Evolutionary conservation across 305 asterid genomes (phyloP), one percentile per base, ranked within the genome.

Genomic region (Euphrasia arctica): DNA sequence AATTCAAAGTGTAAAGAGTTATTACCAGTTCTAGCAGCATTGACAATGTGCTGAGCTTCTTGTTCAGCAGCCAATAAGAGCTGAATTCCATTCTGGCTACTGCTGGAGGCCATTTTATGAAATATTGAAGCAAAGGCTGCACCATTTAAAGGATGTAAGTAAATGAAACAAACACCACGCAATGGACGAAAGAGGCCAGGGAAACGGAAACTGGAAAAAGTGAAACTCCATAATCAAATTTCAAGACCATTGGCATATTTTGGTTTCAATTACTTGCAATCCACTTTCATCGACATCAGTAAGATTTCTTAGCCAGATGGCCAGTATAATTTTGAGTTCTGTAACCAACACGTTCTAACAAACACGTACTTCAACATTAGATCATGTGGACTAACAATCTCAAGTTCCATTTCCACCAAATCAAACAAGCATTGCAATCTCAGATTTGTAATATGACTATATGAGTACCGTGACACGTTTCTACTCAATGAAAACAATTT

Each of bases 41-140:
- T 79, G 71, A 85, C 90, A 58, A 85, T 81, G 64, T 77, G 86
- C 77, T 84, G 89, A 67, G 96, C 95, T 70, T 85, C 95, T 70
- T 85, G 88, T 65, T 90, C 97, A 52, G 88, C 96, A 64, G 81
- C 82, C 70, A 83, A 55, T 65, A 90, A 74, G 65, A 71, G 81
- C 62, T 85, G 90, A 72, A 90, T 73, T 58, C 86, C 86, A 67
- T 80, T 85, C 80, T 80, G 88, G 77, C 88, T 81, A 49, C 76
- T 79, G 77, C 68, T 73, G 75, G 88, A 55, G 64, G 85, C 88
- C 91, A 84, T 86, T 34, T 48, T 54, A 51, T 27, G 28, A 50
- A 18, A 54, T 3, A 27, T 2, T 54, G 39, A 27, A 54, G 59
- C 59, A 22, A 54, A 54, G 59, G 15, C 59, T 54, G 59, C 59